Percentiles rank a stretch among this genome's conserved stretches.
These are phyloP conservation scores for Nicotiana otophora DNA, from an alignment of 257 asterid species.

Conservation along the genomic window DNA sequence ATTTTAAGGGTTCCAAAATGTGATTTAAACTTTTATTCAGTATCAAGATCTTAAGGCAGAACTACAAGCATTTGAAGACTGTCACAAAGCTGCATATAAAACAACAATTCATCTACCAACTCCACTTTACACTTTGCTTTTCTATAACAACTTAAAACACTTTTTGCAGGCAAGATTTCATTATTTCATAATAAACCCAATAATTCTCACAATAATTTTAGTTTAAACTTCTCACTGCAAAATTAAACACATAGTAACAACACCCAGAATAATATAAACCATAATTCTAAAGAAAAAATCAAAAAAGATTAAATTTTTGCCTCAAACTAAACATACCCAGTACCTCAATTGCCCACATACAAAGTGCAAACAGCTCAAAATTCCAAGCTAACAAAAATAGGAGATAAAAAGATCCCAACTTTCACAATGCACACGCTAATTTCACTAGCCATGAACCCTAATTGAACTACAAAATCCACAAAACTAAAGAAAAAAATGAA, in stretches of 20 bases:
- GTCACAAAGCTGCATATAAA: neutral
- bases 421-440: neutral
- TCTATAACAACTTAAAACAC: neutral
- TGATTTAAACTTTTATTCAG: neutral
- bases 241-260: neutral
- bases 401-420: neutral
- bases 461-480: neutral
- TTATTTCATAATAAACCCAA: neutral
- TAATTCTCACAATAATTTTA: neutral
- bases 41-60: neutral
- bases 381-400: neutral
- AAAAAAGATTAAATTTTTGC: neutral
- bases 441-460: neutral
- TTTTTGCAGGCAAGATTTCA: neutral
- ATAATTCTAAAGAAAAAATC: neutral
- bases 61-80: neutral
- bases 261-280: neutral
- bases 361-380: neutral
- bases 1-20: neutral
- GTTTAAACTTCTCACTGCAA: neutral
- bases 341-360: neutral
- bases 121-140: neutral
- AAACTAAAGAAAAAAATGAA: neutral
- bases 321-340: neutral
- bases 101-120: neutral